A percentile compares a stretch with the other conserved stretches of the same genome.
These are phyloP conservation scores for Vaccinium darrowii DNA, from an alignment of 148 eudicot species.

Conservation along the genomic window DNA sequence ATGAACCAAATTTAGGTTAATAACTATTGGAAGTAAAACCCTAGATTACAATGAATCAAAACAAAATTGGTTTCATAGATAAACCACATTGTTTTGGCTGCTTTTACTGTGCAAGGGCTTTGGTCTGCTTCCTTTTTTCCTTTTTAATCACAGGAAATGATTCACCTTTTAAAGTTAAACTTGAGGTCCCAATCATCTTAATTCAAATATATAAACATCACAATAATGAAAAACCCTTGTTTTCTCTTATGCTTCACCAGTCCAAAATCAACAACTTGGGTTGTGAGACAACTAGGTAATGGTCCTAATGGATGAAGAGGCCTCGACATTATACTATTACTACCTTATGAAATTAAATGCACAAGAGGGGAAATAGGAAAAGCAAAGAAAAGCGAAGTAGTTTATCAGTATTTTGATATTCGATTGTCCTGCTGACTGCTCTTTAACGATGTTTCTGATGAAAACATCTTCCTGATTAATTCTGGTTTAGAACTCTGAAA, in stretches of 20 bases:
- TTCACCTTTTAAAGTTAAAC: background rate
- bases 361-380: background rate
- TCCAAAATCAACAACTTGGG: background rate
- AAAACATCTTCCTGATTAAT: background rate
- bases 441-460: background rate
- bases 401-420: background rate
- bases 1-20: background rate
- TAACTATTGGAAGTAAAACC: background rate
- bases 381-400: background rate
- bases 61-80: background rate
- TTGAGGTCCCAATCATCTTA: background rate
- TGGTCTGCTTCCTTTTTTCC: background rate
- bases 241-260: background rate
- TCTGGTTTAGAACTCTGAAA: background rate
- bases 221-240: background rate
- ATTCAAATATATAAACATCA: background rate
- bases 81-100: background rate
- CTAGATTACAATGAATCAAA: background rate
- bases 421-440: background rate
- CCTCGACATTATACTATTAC: background rate
- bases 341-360: background rate
- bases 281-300: background rate
- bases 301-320: background rate
- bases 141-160: background rate
- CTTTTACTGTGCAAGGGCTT: background rate